Percentiles rank a stretch among this genome's conserved stretches.
Evolutionary conservation across 805 yeast genomes (phyloP).

Genomic region (Zygotorulaspora florentina): DNA sequence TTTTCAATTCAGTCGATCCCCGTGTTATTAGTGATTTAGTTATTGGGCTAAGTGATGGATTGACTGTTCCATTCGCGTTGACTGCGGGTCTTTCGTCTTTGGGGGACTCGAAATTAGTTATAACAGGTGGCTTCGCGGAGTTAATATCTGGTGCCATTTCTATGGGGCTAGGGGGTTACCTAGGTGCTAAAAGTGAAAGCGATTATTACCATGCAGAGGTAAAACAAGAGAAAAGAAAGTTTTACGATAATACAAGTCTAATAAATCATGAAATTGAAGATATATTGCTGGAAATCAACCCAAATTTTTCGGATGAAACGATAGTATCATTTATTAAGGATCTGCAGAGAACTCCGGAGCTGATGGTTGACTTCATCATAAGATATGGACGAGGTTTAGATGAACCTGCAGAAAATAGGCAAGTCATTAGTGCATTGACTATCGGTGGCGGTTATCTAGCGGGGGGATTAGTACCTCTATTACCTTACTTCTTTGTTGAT

Average conservation of each 20-base stretch:
- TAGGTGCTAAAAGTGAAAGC: constrained; percentile 88
- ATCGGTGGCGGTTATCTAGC: constrained; percentile 85
- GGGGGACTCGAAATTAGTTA: constrained; percentile 85
- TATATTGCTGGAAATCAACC: constrained; percentile 64
- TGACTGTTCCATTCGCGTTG: constrained; percentile 97
- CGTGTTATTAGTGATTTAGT: constrained; percentile 91
- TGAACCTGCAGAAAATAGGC: constrained; percentile 92
- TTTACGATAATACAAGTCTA: constrained; percentile 59
- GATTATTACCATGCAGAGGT: constrained; percentile 73
- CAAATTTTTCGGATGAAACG: constrained; percentile 59
- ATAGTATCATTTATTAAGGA: constrained; percentile 70
- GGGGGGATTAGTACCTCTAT: constrained; percentile 87
- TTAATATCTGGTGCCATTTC: constrained; percentile 94
- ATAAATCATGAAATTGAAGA: constrained; percentile 79
- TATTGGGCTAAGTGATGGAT: constrained; percentile 91
- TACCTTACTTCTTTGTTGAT: constrained; percentile 82
- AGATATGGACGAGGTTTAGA: constrained; percentile 89
- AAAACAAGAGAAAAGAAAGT: constrained; percentile 61
- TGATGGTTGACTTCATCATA: constrained; percentile 80
- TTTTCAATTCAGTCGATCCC: constrained; percentile 67
- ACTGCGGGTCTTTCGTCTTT: constrained; percentile 92
- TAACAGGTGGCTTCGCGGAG: constrained; percentile 98
- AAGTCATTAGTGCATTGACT: constrained; percentile 80
- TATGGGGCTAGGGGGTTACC: constrained; percentile 96
- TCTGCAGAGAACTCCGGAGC: constrained; percentile 69